Evolutionary conservation across 208 protist genomes (phyloP), one percentile per base, ranked within the genome.

Genomic region (Trypanosoma scelopori): DNA sequence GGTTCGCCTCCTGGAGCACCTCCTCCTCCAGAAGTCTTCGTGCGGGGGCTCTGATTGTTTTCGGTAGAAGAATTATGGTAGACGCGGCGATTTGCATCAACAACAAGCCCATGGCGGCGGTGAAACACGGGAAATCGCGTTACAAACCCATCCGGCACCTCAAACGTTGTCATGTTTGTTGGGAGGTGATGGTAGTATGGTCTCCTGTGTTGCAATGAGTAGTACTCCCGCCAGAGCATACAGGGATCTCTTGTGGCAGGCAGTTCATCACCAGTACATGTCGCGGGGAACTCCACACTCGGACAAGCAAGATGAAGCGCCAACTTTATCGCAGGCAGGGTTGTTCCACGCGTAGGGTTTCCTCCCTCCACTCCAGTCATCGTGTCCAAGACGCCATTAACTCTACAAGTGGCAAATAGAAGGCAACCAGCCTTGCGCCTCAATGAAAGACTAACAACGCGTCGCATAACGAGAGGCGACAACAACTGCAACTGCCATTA

Each of bases 141-240:
- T 4, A 85, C 68, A 59, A 94, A 94, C 13, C 88, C 88, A 11
- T 89, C 67, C 15, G 88, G 88, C 27, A 94, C 78, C 9, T 86
- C 67, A 66, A 72, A 85, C 16, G 71, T 81, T 41, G 81, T 78
- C 32, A 79, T 59, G 60, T 84, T 79, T 7, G 88, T 91, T 32
- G 61, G 60, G 23, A 91, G 56, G 58, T 91, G 79, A 64, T 94
- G 81, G 53, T 94, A 94, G 60, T 94, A 94, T 13, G 88, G 88
- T 30, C 71, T 69, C 41, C 63, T 59, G 32, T 79, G 65, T 22
- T 83, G 79, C 13, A 89, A 74, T 13, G 73, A 85, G 55, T 79
- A 94, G 73, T 89, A 78, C 66, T 94, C 84, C n/a, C 81, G 69
- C 85, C 88, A 94, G 2, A 64, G 23, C 0, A 91, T 69, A 55